Base-by-base conservation (phyloP, 768 basidiomycete genomes). In the Russula olivacea region DNA sequence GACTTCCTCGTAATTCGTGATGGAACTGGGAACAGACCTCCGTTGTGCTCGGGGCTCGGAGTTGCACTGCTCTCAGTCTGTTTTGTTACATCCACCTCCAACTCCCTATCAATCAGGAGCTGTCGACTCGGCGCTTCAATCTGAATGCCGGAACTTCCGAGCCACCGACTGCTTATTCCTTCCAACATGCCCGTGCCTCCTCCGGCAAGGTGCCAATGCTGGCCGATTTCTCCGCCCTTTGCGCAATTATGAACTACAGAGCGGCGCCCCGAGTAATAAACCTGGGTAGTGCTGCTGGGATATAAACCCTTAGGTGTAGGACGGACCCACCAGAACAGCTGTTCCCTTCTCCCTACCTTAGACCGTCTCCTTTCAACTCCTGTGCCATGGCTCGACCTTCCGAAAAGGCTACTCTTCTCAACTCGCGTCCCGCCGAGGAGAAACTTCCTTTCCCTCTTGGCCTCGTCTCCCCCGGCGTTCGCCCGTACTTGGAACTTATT, bases 381-480 rank as follows among this genome's bases (percentile, higher is more conserved):
- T 14, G 10, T 21, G 8, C 54, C 12, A 64, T 64, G 63, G 40
- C 59, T 25, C 48, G 32, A 28, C 28, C 54, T 28, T 49, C 48
- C 19, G 63, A 64, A 34, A 64, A 50, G 14, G 54, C 55, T 41
- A 43, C 55, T 38, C 64, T 61, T 45, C 45, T 61, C 59, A 55
- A 51, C 11, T 15, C 47, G 28, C 30, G 51, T 53, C 60, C 58
- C 17, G 34, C 34, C 25, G 36, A 64, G 14, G 58, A 65, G 57
- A 67, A 67, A 21, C 66, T 67, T 32, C 45, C 66, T 15, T 67
- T 67, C 57, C 66, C 66, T 21, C 66, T 67, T 21, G 64, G 66
- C 51, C 59, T 51, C 34, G 64, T 67, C 32, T 64, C 66, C 3
- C 59, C 59, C 9, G 66, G 53, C 4, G 64, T 67, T 21, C 66